Conservation (phyloP, 2,329 filamentous ascomycete species). For the Ophiostoma montium region DNA sequence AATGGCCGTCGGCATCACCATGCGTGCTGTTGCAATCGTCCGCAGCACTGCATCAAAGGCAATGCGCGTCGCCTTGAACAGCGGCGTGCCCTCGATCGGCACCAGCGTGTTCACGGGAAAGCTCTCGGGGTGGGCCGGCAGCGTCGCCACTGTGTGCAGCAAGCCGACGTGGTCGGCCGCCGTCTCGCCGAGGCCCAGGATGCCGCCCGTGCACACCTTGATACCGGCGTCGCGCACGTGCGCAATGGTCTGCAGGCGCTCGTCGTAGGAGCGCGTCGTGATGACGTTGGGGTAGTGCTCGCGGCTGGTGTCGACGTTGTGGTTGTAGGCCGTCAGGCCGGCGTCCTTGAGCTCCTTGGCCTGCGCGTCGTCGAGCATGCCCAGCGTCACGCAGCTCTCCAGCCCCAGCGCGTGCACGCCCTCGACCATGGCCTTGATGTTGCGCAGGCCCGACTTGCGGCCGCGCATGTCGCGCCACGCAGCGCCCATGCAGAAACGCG, state of each 20-base stretch:
- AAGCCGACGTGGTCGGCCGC: constrained; percentile 68
- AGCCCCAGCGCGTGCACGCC: constrained; percentile 71
- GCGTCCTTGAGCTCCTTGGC: constrained; percentile 71
- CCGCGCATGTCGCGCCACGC: constrained; percentile 92
- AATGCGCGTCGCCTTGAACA: constrained; percentile 60
- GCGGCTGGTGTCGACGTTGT: constrained; percentile 81
- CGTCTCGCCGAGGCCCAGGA: constrained; percentile 71
- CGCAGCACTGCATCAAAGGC: constrained; percentile 66
- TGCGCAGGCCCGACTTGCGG: constrained; percentile 67
- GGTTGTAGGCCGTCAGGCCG: constrained; percentile 83
- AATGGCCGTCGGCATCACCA: constrained; percentile 75
- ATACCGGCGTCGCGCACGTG: constrained; percentile 77
- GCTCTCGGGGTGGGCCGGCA: constrained; percentile 73
- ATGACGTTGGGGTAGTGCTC: constrained; percentile 83
- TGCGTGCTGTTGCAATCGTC: constrained; percentile 69
- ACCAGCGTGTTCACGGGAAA: constrained; percentile 88
- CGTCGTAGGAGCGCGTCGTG: constrained; percentile 74
- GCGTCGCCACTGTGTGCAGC: constrained; percentile 65
- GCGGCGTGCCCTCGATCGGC: constrained; percentile 77
- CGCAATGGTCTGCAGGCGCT: constrained; percentile 64
- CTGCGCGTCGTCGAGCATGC: constrained; percentile 76
- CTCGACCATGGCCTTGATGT: constrained; percentile 74
- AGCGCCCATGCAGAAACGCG: constrained; percentile 88
- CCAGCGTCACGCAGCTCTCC: constrained; percentile 87
- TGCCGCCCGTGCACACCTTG: constrained; percentile 81